These are phyloP conservation scores for Claviceps humidiphila DNA, from an alignment of 2,329 filamentous ascomycete genomes.

Conservation along the genomic window DNA sequence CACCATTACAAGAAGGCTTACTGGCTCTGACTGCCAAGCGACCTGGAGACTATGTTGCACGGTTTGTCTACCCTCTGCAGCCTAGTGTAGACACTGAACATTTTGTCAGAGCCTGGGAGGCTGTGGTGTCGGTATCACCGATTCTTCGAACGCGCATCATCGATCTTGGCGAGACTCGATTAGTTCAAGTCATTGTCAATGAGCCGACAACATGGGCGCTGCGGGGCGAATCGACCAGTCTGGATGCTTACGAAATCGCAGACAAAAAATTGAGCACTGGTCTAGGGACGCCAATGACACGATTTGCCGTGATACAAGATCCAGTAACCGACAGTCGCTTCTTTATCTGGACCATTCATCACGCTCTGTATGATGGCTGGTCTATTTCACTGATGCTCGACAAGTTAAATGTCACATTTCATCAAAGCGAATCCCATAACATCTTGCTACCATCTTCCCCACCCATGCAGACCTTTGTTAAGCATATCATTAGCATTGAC, in stretches of 20 bases:
- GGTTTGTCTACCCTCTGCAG: conserved; percentile 25
- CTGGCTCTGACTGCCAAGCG: conserved; percentile 32
- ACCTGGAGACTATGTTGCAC: conserved; percentile 32
- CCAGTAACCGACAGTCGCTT: neutral
- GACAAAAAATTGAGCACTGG: conserved; percentile 29
- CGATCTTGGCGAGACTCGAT: conserved; percentile 26
- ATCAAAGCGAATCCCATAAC: conserved; percentile 8
- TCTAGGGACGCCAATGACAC: conserved; percentile 2
- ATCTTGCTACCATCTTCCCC: neutral
- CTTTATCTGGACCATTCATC: conserved; percentile 32
- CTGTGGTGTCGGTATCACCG: conserved; percentile 17
- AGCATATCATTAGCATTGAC: neutral
- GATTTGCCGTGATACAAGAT: conserved; percentile 7
- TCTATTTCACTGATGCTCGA: conserved; percentile 32
- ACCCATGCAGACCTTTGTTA: conserved; percentile 2
- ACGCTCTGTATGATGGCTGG: conserved; percentile 41
- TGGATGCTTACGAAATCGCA: conserved; percentile 22
- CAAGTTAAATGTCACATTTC: conserved; percentile 26
- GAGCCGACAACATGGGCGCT: conserved; percentile 13
- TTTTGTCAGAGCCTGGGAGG: conserved; percentile 25
- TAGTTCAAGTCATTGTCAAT: conserved; percentile 12
- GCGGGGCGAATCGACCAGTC: neutral
- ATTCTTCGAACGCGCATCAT: conserved; percentile 32
- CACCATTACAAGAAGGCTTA: conserved; percentile 35
- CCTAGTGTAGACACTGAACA: conserved; percentile 16